These are phyloP conservation scores for Spinacia oleracea DNA, from an alignment of 179 eudicot genomes.

Conservation along the genomic window DNA sequence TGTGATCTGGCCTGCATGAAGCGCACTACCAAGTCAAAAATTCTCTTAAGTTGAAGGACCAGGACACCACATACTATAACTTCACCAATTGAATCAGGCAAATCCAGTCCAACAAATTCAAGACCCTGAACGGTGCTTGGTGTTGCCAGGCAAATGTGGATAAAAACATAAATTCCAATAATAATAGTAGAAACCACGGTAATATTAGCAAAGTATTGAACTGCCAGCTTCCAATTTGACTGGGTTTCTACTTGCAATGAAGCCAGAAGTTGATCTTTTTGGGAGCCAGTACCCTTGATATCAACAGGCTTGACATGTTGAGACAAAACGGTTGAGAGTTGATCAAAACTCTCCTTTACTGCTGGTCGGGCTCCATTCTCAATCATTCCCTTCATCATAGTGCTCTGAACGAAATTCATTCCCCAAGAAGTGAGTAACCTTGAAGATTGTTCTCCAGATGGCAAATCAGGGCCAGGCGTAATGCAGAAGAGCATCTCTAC, in stretches of 20 bases:
- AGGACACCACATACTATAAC: conserved; percentile 71
- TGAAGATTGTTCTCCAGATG: conserved; percentile 77
- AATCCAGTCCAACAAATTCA: conserved; percentile 89
- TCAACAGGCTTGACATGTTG: conserved; percentile 63
- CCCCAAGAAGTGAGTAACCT: conserved; percentile 72
- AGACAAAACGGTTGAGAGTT: conserved; percentile 44
- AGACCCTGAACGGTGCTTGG: conserved; percentile 82
- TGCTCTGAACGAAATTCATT: conserved; percentile 77
- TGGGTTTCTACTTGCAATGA: conserved; percentile 63
- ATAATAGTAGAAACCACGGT: conserved; percentile 66
- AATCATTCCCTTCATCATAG: conserved; percentile 95
- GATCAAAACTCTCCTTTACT: conserved; percentile 75
- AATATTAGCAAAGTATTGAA: conserved; percentile 74
- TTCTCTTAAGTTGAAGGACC: conserved; percentile 74
- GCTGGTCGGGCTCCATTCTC: conserved; percentile 86
- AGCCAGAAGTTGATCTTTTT: conserved; percentile 77
- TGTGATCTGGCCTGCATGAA: conserved; percentile 92
- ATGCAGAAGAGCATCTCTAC: conserved; percentile 69
- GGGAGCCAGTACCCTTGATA: conserved; percentile 54
- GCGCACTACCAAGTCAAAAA: conserved; percentile 66
- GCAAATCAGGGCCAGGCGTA: conserved; percentile 81
- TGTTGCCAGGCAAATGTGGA: conserved; percentile 62
- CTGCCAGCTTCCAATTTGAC: conserved; percentile 82
- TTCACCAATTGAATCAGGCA: conserved; percentile 97
- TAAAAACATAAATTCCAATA: conserved; percentile 56